Evolutionary conservation across 192 early-diverging fungal species (phyloP).

Genomic region (Tieghemiomyces parasiticus): DNA sequence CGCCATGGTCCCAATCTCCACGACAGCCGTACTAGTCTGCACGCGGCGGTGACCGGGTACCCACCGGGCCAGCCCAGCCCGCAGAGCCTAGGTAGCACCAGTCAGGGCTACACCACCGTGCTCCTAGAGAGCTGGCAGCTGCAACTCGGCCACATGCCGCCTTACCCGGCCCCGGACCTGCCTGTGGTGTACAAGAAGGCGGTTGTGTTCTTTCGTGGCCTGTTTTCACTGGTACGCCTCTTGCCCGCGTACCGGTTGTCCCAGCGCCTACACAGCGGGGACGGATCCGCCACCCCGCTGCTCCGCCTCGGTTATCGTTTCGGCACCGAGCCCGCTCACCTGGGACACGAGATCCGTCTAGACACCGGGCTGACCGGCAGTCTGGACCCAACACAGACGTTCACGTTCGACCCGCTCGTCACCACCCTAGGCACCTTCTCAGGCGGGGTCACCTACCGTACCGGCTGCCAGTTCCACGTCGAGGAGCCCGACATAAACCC

Average conservation of each 20-base stretch:
- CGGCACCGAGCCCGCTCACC: neutral
- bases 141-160: conserved; percentile 29
- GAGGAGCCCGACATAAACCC: neutral
- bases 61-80: neutral
- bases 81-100: neutral
- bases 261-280: conserved; percentile 24
- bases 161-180: conserved; percentile 41
- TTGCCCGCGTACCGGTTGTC: conserved; percentile 50
- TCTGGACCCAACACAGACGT: neutral
- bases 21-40: neutral
- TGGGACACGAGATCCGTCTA: neutral
- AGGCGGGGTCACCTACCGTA: conserved; percentile 6
- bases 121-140: conserved; percentile 6
- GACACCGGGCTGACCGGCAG: conserved; percentile 7
- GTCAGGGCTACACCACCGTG: conserved; percentile 2
- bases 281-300: neutral
- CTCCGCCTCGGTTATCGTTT: conserved; percentile 1
- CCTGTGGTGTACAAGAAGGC: conserved; percentile 65
- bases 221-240: conserved; percentile 52
- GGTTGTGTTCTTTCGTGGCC: conserved; percentile 61
- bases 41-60: neutral
- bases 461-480: conserved; percentile 3
- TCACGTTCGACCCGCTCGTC: conserved; percentile 1
- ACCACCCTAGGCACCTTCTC: conserved; percentile 4
- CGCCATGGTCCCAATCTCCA: neutral